Conservation (phyloP, 2,329 filamentous ascomycete species). For the Phyllosticta citribraziliensis region DNA sequence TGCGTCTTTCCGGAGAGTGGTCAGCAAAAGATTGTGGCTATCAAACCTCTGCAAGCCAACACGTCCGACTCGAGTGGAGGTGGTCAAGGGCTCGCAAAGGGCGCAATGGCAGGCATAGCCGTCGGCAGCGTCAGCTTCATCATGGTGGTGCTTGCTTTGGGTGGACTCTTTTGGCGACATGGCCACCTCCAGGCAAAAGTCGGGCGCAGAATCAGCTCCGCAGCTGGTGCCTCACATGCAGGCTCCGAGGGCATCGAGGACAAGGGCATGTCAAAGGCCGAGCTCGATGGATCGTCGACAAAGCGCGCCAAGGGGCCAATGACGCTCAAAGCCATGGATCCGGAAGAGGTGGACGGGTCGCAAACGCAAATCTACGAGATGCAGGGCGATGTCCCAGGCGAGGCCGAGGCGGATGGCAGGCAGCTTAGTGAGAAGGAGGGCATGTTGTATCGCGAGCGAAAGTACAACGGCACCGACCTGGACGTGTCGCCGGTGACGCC, state of each 20-base stretch:
- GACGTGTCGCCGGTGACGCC: constrained; percentile 11
- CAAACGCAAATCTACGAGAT: constrained; percentile 37
- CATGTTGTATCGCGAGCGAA: constrained; percentile 34
- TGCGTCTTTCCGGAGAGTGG: constrained; percentile 23
- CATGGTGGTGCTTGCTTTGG: constrained; percentile 18
- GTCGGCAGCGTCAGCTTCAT: constrained; percentile 30
- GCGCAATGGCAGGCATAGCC: constrained; percentile 36
- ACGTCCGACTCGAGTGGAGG: not conserved
- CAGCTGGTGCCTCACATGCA: not conserved
- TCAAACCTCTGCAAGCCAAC: constrained; percentile 17
- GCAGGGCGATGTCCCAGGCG: constrained; percentile 46
- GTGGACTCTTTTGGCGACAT: constrained; percentile 22
- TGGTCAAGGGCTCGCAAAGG: constrained; percentile 16
- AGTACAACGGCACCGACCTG: constrained; percentile 37
- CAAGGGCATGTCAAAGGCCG: constrained; percentile 33
- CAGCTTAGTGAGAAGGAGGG: constrained; percentile 40
- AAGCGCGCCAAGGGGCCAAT: not conserved
- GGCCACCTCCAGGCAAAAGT: not conserved
- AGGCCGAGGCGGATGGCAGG: constrained; percentile 40
- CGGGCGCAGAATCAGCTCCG: not conserved
- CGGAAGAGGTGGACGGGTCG: constrained; percentile 26
- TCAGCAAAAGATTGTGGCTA: constrained; percentile 21
- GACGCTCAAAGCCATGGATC: constrained; percentile 4
- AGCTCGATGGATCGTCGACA: constrained; percentile 21
- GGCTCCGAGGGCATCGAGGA: constrained; percentile 15